These are phyloP conservation scores for Gossypium laxum DNA, from an alignment of 441 rosid genomes.

Conservation along the genomic window DNA sequence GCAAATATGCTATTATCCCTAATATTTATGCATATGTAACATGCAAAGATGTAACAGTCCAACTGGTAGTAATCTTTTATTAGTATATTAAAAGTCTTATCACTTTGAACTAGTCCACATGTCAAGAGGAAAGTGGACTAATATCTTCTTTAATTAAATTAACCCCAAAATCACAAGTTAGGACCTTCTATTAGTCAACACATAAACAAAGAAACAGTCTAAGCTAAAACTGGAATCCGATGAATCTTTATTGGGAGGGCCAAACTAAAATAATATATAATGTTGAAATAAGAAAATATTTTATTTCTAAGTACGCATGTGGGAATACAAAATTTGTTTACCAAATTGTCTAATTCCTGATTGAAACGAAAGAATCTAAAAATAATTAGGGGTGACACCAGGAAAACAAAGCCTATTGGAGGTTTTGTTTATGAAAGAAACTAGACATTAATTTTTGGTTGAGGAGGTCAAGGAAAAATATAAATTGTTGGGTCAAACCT, in stretches of 20 bases:
- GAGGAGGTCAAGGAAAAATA: no score
- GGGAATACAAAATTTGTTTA: no score
- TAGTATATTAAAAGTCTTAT: background rate
- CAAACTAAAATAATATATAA: background rate
- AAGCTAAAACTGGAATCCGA: background rate
- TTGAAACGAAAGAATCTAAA: no score
- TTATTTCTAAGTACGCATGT: background rate
- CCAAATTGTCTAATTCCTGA: no score
- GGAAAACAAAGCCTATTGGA: no score
- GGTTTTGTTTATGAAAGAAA: no score
- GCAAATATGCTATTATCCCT: no score
- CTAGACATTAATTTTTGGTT: no score
- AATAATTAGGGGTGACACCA: no score
- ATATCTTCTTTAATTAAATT: background rate
- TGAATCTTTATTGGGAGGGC: background rate
- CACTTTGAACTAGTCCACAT: background rate
- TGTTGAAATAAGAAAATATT: background rate
- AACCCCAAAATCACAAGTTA: background rate
- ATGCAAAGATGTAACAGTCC: background rate
- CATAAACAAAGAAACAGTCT: background rate
- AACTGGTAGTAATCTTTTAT: background rate
- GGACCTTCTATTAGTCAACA: background rate
- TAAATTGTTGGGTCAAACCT: no score
- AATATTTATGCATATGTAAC: no score
- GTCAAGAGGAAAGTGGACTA: background rate